Percentiles rank a stretch among this genome's conserved stretches.
phyloP scores from a whole-genome alignment of 2,329 filamentous ascomycete species.

The Capronia americana region DNA sequence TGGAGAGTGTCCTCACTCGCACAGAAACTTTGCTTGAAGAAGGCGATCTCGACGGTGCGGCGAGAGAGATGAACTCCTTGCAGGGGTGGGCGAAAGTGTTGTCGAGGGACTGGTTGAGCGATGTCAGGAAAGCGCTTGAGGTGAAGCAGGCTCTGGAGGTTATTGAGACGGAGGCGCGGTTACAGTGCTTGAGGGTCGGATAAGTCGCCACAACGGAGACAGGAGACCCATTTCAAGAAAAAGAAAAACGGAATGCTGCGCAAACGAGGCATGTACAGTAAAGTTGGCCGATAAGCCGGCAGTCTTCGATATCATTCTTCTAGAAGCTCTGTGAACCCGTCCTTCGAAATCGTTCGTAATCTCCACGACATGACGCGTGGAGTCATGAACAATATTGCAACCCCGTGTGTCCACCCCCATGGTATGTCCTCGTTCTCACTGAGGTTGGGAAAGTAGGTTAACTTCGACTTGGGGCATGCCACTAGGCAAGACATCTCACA shows the following conservation, averaged over 20 bases:
- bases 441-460: not conserved
- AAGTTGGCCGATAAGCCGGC: not conserved
- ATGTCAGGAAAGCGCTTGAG: conserved; percentile 90
- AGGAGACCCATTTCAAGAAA: not conserved
- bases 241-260: not conserved
- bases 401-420: no score
- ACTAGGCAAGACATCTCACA: not conserved
- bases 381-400: no score
- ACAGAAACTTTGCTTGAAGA: conserved; percentile 92
- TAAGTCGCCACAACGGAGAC: conserved; percentile 45
- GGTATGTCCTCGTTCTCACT: no score
- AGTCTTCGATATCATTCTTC: not conserved
- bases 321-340: not conserved
- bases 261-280: not conserved
- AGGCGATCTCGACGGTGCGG: conserved; percentile 87
- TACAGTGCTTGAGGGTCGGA: conserved; percentile 86
- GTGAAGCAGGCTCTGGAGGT: conserved; percentile 96
- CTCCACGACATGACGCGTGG: no score
- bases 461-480: not conserved
- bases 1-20: conserved; percentile 89
- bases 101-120: conserved; percentile 89
- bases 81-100: conserved; percentile 95
- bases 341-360: no score
- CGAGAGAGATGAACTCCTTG: conserved; percentile 91
- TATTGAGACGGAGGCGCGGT: conserved; percentile 85